Percentiles rank a stretch among this genome's conserved stretches.
Evolutionary conservation across 192 early-diverging fungal species (phyloP).

Genomic region (Phycomyces nitens): DNA sequence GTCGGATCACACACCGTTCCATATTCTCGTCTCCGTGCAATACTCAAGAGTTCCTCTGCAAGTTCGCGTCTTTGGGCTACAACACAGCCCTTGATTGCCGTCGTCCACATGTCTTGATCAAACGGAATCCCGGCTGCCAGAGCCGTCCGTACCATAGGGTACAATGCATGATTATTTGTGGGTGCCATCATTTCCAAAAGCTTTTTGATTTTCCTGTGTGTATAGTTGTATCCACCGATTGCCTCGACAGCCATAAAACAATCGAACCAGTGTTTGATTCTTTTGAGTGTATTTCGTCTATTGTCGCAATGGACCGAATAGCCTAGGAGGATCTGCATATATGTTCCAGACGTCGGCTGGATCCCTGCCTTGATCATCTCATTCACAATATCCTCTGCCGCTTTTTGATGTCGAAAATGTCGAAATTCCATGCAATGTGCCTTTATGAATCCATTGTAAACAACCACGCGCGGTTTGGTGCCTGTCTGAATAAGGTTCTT

Average conservation of each 20-base stretch:
- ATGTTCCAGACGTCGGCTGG: neutral
- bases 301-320: neutral
- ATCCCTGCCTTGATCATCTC: neutral
- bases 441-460: conserved; percentile 5
- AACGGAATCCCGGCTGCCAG: neutral
- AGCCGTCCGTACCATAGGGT: neutral
- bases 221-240: neutral
- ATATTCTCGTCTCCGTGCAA: neutral
- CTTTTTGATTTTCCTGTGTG: neutral
- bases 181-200: neutral
- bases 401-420: neutral
- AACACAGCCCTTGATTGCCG: neutral
- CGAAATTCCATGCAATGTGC: neutral
- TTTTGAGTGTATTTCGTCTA: neutral
- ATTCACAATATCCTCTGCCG: neutral
- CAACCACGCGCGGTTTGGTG: neutral
- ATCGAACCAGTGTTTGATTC: neutral
- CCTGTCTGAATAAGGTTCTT: too few relatives aligned
- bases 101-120: neutral
- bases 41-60: neutral
- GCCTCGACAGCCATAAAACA: neutral
- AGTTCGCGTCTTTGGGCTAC: neutral
- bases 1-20: neutral
- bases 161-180: neutral
- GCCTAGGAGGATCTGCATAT: conserved; percentile 1